A percentile compares a stretch with the other conserved stretches of the same genome.
Evolutionary conservation across 2,329 filamentous ascomycete species (phyloP).

Genomic region (Aspergillus sp.): DNA sequence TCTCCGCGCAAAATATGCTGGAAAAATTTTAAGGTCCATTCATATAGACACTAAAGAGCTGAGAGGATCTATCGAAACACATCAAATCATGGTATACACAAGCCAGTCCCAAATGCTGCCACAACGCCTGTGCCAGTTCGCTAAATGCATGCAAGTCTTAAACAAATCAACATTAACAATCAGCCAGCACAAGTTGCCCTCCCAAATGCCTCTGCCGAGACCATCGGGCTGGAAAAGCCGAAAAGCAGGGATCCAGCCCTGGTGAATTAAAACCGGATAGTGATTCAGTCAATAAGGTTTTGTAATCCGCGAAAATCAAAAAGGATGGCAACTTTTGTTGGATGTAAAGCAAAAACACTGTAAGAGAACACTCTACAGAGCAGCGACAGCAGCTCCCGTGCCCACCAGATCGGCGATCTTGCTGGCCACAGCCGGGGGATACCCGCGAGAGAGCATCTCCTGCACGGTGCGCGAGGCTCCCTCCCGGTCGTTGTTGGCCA

Average conservation of each 20-base stretch:
- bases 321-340: constrained; percentile 17
- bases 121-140: constrained; percentile 25
- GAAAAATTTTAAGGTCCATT: not conserved
- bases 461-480: constrained; percentile 76
- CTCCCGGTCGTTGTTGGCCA: constrained; percentile 77
- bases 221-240: constrained; percentile 29
- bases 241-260: constrained; percentile 39
- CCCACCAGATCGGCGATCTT: constrained; percentile 91
- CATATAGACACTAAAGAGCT: constrained; percentile 5
- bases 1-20: too few species aligned
- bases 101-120: not conserved
- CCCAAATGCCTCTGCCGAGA: constrained; percentile 23
- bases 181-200: constrained; percentile 26
- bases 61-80: constrained; percentile 20
- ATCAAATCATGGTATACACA: constrained; percentile 11
- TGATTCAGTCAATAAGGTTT: constrained; percentile 10
- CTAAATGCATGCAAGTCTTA: constrained; percentile 25
- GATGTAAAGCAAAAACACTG: not conserved
- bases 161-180: constrained; percentile 11
- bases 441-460: constrained; percentile 88
- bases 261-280: constrained; percentile 26
- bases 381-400: constrained; percentile 26
- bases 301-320: constrained; percentile 10
- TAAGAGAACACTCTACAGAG: constrained; percentile 21
- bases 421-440: constrained; percentile 85